These are phyloP conservation scores for Exophiala oligosperma DNA, from an alignment of 2,329 filamentous ascomycete genomes.

Conservation along the genomic window DNA sequence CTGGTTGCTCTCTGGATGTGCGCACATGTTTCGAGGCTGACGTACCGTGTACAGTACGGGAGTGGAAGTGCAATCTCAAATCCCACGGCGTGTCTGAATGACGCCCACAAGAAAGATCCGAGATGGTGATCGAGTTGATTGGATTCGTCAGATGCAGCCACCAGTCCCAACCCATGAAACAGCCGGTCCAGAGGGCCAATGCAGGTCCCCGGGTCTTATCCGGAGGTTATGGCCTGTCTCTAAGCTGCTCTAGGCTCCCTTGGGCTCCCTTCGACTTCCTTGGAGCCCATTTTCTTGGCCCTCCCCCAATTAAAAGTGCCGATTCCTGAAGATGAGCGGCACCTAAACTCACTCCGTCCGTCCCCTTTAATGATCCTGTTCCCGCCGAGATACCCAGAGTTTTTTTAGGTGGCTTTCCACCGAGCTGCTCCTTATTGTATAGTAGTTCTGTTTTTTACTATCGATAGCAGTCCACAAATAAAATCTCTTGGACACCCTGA, in stretches of 20 bases:
- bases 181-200: background rate
- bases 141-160: background rate
- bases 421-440: background rate
- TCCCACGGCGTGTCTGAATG: background rate
- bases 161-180: background rate
- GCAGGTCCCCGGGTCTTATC: background rate
- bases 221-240: background rate
- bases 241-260: background rate
- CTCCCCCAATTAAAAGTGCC: too few relatives aligned
- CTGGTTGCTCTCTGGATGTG: background rate
- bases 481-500: background rate
- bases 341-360: background rate
- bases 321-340: background rate
- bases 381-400: background rate
- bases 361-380: too few relatives aligned
- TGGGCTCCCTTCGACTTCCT: too few relatives aligned
- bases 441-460: background rate
- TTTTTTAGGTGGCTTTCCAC: background rate
- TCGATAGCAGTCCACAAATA: background rate
- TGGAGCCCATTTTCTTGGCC: too few relatives aligned
- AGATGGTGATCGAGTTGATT: background rate
- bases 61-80: conserved; percentile 1
- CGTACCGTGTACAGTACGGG: background rate
- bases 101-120: background rate
- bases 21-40: background rate